A percentile compares a stretch with the other conserved stretches of the same genome.
These are phyloP conservation scores for Claviceps capensis DNA, from an alignment of 2,329 filamentous ascomycete genomes.

Conservation along the genomic window DNA sequence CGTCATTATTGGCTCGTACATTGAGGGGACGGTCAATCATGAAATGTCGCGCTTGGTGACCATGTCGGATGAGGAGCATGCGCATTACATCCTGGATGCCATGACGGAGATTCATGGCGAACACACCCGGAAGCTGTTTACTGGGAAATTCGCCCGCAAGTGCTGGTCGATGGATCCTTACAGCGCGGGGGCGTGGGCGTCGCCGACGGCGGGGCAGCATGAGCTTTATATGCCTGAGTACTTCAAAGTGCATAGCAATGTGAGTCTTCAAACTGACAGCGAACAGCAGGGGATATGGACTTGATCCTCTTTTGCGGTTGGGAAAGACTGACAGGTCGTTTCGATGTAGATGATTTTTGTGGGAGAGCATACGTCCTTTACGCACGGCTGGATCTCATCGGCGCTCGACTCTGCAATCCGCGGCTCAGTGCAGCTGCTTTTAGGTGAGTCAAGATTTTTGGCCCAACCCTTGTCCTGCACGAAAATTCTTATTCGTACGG, in stretches of 20 bases:
- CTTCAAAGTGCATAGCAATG: constrained; percentile 50
- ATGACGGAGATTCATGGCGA: constrained; percentile 56
- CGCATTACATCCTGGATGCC: constrained; percentile 47
- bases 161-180: constrained; percentile 53
- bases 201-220: constrained; percentile 49
- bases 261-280: constrained; percentile 11
- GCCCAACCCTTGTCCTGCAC: too few species aligned
- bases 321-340: not conserved
- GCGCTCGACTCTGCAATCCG: constrained; percentile 55
- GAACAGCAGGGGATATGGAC: not conserved
- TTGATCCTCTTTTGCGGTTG: not conserved
- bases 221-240: constrained; percentile 60
- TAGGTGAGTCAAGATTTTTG: constrained; percentile 19
- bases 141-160: constrained; percentile 48
- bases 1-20: constrained; percentile 47
- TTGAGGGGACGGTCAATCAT: constrained; percentile 27
- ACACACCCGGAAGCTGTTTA: constrained; percentile 46
- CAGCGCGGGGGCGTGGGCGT: constrained; percentile 48
- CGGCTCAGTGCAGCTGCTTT: constrained; percentile 48
- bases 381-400: constrained; percentile 56
- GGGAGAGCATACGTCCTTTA: constrained; percentile 57
- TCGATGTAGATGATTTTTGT: constrained; percentile 45
- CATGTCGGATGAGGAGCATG: constrained; percentile 42
- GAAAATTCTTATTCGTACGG: too few species aligned
- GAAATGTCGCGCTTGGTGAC: constrained; percentile 25